A percentile compares a stretch with the other conserved stretches of the same genome.
Conservation (phyloP, 2,329 filamentous ascomycete genomes). For the Magnaporthiopsis rhizophila region DNA sequence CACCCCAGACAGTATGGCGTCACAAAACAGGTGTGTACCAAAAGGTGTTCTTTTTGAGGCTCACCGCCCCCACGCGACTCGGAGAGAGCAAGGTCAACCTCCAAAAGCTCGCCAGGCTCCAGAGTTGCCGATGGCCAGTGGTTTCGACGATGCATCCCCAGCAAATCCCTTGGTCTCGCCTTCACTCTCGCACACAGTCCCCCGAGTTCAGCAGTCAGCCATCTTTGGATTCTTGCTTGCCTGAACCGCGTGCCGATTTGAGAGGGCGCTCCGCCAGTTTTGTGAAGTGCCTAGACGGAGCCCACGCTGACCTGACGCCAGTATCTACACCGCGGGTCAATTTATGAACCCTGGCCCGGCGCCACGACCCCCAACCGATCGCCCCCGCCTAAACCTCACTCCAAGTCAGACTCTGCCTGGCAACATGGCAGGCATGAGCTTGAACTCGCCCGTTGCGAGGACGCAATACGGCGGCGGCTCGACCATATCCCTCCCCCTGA, state of each 20-base stretch:
- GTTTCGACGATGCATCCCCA: background rate
- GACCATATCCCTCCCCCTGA: constrained; percentile 64
- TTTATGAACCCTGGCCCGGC: constrained; percentile 98
- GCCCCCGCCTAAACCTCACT: constrained; percentile 72
- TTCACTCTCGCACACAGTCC: background rate
- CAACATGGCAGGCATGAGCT: constrained; percentile 71
- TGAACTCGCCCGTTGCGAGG: constrained; percentile 58
- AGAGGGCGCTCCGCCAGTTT: background rate
- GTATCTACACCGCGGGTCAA: constrained; percentile 52
- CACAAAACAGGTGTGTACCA: constrained; percentile 24
- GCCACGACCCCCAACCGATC: constrained; percentile 77
- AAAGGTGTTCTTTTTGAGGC: background rate
- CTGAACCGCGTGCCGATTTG: background rate
- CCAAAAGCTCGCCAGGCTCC: background rate
- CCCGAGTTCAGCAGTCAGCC: background rate
- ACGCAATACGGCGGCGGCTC: constrained; percentile 63
- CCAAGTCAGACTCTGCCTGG: constrained; percentile 67
- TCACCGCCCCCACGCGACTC: background rate
- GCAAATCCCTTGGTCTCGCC: background rate
- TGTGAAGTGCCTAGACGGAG: background rate
- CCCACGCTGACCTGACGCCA: constrained; percentile 18
- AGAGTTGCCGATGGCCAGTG: background rate
- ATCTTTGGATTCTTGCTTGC: background rate
- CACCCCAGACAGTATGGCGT: constrained; percentile 21
- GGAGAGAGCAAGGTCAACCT: background rate